phyloP scores from a whole-genome alignment of 768 basidiomycete species.

The Thelephora ganbajun region DNA sequence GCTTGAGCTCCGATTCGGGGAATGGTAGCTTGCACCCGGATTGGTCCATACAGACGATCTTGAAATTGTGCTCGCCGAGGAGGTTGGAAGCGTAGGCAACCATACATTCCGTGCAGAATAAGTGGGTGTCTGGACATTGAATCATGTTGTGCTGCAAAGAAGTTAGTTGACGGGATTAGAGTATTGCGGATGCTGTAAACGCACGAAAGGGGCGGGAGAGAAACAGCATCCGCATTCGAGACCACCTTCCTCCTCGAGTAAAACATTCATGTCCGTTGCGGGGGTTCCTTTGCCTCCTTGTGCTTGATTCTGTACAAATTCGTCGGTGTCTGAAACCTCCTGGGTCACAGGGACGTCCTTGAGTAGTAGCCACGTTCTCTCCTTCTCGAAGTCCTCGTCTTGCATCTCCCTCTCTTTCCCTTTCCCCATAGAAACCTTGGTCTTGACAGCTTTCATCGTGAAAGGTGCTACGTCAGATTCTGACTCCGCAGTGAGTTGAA shows the following conservation, averaged over 20 bases:
- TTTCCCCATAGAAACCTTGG: conserved; percentile 20
- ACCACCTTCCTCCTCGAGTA: conserved; percentile 33
- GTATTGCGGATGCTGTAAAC: conserved; percentile 14
- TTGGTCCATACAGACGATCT: conserved; percentile 73
- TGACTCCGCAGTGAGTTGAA: conserved; percentile 31
- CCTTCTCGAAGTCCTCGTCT: conserved; percentile 33
- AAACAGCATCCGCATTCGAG: conserved; percentile 91
- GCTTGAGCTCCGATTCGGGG: conserved; percentile 49
- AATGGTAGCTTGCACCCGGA: conserved; percentile 60
- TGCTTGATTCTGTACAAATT: conserved; percentile 9
- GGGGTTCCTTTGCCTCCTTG: conserved; percentile 19
- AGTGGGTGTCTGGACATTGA: conserved; percentile 81
- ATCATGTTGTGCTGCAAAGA: conserved; percentile 58
- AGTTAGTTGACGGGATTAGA: neutral
- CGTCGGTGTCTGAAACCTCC: conserved; percentile 16
- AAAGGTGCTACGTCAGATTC: conserved; percentile 20
- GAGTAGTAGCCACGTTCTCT: conserved; percentile 31
- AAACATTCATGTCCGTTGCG: no score
- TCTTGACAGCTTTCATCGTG: conserved; percentile 19
- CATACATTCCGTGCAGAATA: conserved; percentile 72
- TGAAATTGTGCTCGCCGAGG: conserved; percentile 47
- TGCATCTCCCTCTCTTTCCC: conserved; percentile 23
- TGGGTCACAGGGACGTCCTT: conserved; percentile 7
- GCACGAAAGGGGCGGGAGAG: conserved; percentile 50
- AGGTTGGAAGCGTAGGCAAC: conserved; percentile 50